Percentiles rank a stretch among this genome's conserved stretches.
These are phyloP conservation scores for Lactifluus subvellereus DNA, from an alignment of 768 basidiomycete genomes.

Conservation along the genomic window DNA sequence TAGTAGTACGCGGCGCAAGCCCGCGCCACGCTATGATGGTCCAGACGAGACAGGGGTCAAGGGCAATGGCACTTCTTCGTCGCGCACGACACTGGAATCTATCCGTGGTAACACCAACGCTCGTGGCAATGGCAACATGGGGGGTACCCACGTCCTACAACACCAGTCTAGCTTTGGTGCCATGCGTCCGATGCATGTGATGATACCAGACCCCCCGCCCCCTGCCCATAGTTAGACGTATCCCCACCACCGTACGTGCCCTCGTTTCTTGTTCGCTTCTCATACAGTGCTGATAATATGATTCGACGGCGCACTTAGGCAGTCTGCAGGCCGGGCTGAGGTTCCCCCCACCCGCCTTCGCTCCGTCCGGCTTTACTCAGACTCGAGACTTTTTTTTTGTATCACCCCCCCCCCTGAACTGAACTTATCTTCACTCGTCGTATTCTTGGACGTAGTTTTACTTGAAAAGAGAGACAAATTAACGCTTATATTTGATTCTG, in stretches of 20 bases:
- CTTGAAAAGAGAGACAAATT: not conserved
- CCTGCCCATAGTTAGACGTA: not conserved
- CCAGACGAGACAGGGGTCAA: not conserved
- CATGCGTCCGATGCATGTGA: constrained; percentile 28
- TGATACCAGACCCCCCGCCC: constrained; percentile 30
- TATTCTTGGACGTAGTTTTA: not conserved
- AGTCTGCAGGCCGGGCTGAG: constrained; percentile 23
- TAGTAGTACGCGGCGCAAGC: constrained; percentile 20
- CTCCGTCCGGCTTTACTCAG: not conserved
- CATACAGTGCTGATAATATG: not conserved
- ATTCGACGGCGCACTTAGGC: not conserved
- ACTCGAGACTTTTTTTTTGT: not conserved
- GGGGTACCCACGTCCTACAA: constrained; percentile 21
- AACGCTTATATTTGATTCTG: not conserved
- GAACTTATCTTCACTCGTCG: not conserved
- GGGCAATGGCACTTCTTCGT: constrained; percentile 12
- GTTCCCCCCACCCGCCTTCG: not conserved
- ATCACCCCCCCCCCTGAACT: not conserved
- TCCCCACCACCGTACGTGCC: not conserved
- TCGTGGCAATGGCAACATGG: constrained; percentile 16
- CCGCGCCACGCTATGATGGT: constrained; percentile 21
- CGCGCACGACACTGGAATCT: constrained; percentile 26
- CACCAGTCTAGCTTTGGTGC: constrained; percentile 32
- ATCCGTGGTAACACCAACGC: not conserved
- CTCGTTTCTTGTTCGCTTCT: not conserved